Evolutionary conservation across 768 basidiomycete genomes (phyloP).

Genomic region (Fibroporia radiculosa): DNA sequence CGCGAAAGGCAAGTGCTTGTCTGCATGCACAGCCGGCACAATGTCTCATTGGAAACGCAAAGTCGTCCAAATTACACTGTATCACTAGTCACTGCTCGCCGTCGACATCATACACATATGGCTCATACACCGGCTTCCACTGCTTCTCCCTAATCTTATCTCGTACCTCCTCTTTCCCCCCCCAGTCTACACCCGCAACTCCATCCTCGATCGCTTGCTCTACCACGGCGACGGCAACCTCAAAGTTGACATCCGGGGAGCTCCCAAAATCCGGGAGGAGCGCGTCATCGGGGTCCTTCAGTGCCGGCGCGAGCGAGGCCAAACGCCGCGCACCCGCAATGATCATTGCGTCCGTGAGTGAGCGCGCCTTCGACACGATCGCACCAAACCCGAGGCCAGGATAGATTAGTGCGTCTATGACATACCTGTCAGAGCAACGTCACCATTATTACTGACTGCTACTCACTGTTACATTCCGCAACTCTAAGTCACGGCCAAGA

Average conservation of each 20-base stretch:
- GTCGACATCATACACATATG: conserved; percentile 54
- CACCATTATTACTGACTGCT: no score
- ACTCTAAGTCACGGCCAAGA: conserved; percentile 37
- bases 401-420: conserved; percentile 65
- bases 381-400: conserved; percentile 82
- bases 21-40: no score
- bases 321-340: conserved; percentile 73
- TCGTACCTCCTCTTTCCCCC: conserved; percentile 46
- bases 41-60: no score
- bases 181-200: conserved; percentile 43
- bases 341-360: conserved; percentile 78
- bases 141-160: conserved; percentile 38
- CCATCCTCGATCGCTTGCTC: conserved; percentile 74
- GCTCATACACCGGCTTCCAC: conserved; percentile 61
- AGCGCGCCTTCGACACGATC: conserved; percentile 53
- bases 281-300: conserved; percentile 58
- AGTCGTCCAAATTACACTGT: no score
- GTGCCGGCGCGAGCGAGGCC: conserved; percentile 67
- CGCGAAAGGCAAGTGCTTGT: no score
- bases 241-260: conserved; percentile 66
- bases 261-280: conserved; percentile 77
- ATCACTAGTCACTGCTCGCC: conserved; percentile 26
- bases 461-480: conserved; percentile 63
- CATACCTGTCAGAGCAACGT: no score
- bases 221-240: conserved; percentile 76